Evolutionary conservation across 805 yeast species (phyloP), one percentile per base, ranked within the genome.

Genomic region (Vanderwaltozyma yarrowii): DNA sequence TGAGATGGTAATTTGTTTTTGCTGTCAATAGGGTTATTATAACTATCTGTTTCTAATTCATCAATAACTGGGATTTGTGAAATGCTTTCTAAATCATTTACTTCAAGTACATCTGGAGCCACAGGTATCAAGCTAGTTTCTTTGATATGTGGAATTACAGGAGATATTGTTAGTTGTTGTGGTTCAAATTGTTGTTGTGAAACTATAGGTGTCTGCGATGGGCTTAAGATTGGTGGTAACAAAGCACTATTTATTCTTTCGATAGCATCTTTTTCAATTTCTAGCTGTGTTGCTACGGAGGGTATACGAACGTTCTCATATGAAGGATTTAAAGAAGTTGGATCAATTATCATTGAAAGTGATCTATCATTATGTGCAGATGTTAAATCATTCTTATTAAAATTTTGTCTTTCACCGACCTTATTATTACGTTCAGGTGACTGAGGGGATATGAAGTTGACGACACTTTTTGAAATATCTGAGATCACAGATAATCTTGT

Each of bases 401-500:
- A n/a, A n/a, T n/a, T n/a, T n/a, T n/a, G n/a, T n/a, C n/a, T n/a
- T n/a, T 21, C 23, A 21, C 23, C 9, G 9, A 21, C 27, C 4
- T 24, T 24, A 10, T 24, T 12, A 12, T 24, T 24, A 8, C 5
- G 9, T 24, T 24, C 27, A 8, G 27, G 13, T 8, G 9, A 8
- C 13, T 24, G 9, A 8, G 27, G 13, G 11, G 27, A 10, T 8
- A 24, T 24, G 13, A 24, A 24, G 33, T 51, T 52, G 6, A 49
- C 29, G 17, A 50, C 45, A 33, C 56, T 52, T 30, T 42, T 50
- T 3, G 60, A 54, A 14, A 47, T 39, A 35, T 56, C 60, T 10
- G 60, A 56, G 10, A 56, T 54, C 2, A 52, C 49, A 9, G 61
- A 56, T 12, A 55, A 35, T 34, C 60, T 49, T 4, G 56, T 49